Conservation (phyloP, 176 grass and related monocot species). For the Triticum urartu region DNA sequence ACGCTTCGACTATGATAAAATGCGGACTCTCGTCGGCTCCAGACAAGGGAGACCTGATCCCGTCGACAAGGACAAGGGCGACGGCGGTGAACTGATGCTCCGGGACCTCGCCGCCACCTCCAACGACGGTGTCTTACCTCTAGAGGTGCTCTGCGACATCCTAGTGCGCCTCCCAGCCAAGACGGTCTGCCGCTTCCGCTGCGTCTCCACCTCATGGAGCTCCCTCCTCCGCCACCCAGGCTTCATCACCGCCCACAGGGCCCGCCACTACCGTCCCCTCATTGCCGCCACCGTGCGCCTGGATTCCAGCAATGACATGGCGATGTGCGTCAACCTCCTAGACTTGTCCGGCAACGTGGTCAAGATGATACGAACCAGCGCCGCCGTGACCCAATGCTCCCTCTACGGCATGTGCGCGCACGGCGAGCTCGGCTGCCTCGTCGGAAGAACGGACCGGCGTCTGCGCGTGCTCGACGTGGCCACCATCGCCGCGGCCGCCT, state of each 20-base stretch:
- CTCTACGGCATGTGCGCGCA: not conserved
- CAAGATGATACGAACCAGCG: not conserved
- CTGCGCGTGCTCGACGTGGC: not conserved
- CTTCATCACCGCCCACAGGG: not conserved
- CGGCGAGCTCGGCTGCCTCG: not conserved
- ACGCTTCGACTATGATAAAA: not conserved
- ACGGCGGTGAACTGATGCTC: too few species aligned
- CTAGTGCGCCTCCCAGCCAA: not conserved
- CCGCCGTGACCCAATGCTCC: not conserved
- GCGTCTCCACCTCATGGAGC: not conserved
- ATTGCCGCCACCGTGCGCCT: not conserved
- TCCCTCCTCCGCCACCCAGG: not conserved
- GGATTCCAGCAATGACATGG: not conserved
- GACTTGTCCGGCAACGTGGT: not conserved
- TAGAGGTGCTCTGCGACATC: not conserved
- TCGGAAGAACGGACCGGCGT: not conserved
- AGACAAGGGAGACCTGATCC: too few species aligned
- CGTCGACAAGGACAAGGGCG: not conserved
- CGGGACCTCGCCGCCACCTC: not conserved
- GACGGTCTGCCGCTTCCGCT: not conserved
- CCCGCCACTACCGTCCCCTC: not conserved
- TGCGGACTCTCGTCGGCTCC: not conserved
- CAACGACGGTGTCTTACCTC: not conserved
- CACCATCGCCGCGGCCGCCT: not conserved
- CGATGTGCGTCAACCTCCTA: constrained; percentile 1